phyloP scores from a whole-genome alignment of 2,329 filamentous ascomycete genomes.

The Ceratocystiopsis minuta region DNA sequence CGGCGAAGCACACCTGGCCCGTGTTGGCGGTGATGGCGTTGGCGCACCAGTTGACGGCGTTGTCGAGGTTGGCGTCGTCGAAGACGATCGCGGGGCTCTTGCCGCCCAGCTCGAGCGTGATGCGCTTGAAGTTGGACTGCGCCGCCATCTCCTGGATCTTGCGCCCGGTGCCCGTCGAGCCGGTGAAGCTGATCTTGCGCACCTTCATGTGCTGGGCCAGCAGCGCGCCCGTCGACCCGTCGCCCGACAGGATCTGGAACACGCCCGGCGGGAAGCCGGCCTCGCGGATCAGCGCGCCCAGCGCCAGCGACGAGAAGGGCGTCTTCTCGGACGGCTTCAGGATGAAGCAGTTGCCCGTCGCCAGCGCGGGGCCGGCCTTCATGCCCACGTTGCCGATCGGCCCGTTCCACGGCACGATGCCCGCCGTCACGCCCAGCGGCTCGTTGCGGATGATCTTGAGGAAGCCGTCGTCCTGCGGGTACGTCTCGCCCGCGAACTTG shows the following conservation, averaged over 20 bases:
- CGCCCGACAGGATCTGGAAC: slow-evolving; percentile 22
- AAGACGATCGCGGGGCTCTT: slow-evolving; percentile 52
- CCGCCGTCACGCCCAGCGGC: slow-evolving; percentile 14
- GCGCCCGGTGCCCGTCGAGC: slow-evolving; percentile 48
- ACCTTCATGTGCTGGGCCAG: slow-evolving; percentile 27
- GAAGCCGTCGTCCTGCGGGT: slow-evolving; percentile 28
- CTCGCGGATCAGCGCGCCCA: slow-evolving; percentile 19
- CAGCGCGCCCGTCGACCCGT: slow-evolving; percentile 24
- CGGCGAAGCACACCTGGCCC: slow-evolving; percentile 46
- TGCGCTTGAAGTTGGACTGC: slow-evolving; percentile 48
- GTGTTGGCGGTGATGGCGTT: slow-evolving; percentile 30
- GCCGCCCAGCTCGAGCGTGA: slow-evolving; percentile 53
- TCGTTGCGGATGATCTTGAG: slow-evolving; percentile 21
- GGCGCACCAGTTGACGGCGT: slow-evolving; percentile 30
- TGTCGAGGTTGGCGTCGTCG: slow-evolving; percentile 47
- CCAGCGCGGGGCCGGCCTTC: slow-evolving; percentile 24
- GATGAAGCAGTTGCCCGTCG: slow-evolving; percentile 24
- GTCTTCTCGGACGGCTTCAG: slow-evolving; percentile 26
- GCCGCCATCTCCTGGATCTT: slow-evolving; percentile 45
- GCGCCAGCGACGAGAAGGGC: slow-evolving; percentile 18
- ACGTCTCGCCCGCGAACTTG: slow-evolving; percentile 20
- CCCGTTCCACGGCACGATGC: slow-evolving; percentile 22
- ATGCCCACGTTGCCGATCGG: slow-evolving; percentile 18
- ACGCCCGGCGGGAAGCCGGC: slow-evolving; percentile 27
- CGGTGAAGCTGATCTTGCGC: slow-evolving; percentile 60